Evolutionary conservation across 2,329 filamentous ascomycete species (phyloP).

Genomic region (Monilinia fructigena): DNA sequence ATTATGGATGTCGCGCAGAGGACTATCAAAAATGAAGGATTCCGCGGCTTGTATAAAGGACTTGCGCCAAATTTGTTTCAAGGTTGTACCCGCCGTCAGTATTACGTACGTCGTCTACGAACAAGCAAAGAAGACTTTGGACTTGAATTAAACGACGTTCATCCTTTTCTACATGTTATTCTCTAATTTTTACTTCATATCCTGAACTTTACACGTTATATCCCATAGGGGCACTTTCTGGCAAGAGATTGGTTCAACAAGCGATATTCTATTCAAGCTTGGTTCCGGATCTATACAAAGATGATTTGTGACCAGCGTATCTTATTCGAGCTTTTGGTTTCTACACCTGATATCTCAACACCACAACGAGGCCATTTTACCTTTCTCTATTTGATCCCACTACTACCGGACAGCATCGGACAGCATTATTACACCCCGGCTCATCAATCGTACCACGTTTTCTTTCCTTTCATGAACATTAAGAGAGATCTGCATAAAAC

Average conservation of each 20-base stretch:
- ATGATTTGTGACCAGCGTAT: neutral
- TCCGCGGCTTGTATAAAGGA: conserved; percentile 88
- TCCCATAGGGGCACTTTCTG: neutral
- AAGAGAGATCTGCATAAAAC: conserved; percentile 14
- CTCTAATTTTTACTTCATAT: neutral
- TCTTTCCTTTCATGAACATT: conserved; percentile 9
- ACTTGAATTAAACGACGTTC: conserved; percentile 26
- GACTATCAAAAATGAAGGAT: conserved; percentile 79
- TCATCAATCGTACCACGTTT: neutral
- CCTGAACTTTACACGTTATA: neutral
- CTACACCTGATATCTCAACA: neutral
- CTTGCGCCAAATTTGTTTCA: conserved; percentile 90
- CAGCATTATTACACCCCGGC: conserved; percentile 7
- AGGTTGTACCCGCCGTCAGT: conserved; percentile 92
- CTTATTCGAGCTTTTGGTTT: neutral
- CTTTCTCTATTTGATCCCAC: neutral
- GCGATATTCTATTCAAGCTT: neutral
- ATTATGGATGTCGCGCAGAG: conserved; percentile 85
- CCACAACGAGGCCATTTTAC: neutral
- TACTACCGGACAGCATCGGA: conserved; percentile 2
- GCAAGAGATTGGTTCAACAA: neutral
- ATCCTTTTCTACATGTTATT: neutral
- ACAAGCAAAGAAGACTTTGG: conserved; percentile 74
- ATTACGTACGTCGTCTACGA: conserved; percentile 95
- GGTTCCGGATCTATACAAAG: neutral